These are phyloP conservation scores for Actinomucor elegans DNA, from an alignment of 371 early-diverging fungal genomes.

Conservation along the genomic window DNA sequence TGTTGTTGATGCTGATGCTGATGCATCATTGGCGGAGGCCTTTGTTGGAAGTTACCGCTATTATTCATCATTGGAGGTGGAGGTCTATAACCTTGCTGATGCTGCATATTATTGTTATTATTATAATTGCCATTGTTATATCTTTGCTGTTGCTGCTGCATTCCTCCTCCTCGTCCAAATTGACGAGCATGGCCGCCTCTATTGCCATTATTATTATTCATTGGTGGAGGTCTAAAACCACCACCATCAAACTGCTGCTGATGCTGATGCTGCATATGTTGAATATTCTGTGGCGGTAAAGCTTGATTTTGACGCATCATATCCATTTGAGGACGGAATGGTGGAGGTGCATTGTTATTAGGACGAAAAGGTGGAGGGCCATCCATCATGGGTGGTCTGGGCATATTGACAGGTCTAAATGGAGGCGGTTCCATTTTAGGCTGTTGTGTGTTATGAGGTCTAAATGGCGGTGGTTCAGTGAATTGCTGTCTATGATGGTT, in stretches of 20 bases:
- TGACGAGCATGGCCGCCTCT: conserved; percentile 1
- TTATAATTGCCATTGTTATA: not conserved
- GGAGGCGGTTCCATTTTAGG: conserved; percentile 39
- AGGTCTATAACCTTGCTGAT: conserved; percentile 16
- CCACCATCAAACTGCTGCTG: conserved; percentile 10
- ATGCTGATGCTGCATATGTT: conserved; percentile 8
- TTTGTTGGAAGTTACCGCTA: not conserved
- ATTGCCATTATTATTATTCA: not conserved
- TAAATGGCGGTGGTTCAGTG: conserved; percentile 46
- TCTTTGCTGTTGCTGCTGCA: conserved; percentile 8
- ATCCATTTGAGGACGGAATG: conserved; percentile 24
- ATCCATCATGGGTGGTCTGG: not conserved
- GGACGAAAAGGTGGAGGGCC: conserved; percentile 43
- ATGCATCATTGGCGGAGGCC: conserved; percentile 2
- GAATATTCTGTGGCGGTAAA: not conserved
- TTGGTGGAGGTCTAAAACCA: conserved; percentile 8
- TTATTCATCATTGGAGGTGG: conserved; percentile 22
- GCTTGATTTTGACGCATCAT: conserved; percentile 9
- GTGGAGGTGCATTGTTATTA: conserved; percentile 13
- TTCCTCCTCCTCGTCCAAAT: conserved; percentile 7
- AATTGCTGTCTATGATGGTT: conserved; percentile 37
- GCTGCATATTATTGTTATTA: conserved; percentile 6
- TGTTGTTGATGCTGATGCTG: no score
- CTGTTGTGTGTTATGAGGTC: conserved; percentile 32
- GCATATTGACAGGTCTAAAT: conserved; percentile 31